Conservation (phyloP, 2,329 filamentous ascomycete species). For the Colletotrichum sp. region DNA sequence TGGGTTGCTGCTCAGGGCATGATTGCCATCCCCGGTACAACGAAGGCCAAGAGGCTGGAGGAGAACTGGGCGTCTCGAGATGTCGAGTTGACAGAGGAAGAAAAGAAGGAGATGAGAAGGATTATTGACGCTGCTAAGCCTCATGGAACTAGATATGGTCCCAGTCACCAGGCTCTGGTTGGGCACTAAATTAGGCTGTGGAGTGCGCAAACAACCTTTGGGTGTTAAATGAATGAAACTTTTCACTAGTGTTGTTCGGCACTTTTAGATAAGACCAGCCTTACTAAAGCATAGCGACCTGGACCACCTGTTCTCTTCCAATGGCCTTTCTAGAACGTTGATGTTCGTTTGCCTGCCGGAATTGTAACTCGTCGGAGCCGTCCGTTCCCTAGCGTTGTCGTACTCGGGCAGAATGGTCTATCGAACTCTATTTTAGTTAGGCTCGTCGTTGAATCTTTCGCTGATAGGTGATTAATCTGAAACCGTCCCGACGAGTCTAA, state of each 20-base stretch:
- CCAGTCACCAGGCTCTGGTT: constrained; percentile 9
- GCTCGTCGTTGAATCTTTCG: neutral
- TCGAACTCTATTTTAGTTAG: neutral
- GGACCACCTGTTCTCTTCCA: neutral
- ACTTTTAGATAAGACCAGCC: neutral
- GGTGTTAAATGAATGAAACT: neutral
- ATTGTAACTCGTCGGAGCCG: neutral
- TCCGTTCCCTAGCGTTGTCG: neutral
- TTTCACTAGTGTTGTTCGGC: neutral
- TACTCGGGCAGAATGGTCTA: neutral
- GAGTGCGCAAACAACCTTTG: neutral
- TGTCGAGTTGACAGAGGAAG: constrained; percentile 39
- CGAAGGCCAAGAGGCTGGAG: constrained; percentile 40
- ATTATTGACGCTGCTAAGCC: constrained; percentile 42
- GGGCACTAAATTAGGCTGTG: constrained; percentile 3
- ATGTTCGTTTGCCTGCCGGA: neutral
- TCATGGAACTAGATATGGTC: constrained; percentile 36
- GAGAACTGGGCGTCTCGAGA: constrained; percentile 43
- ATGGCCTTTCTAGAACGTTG: neutral
- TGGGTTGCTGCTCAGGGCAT: constrained; percentile 45
- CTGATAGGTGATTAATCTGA: neutral
- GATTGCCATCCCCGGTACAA: constrained; percentile 52
- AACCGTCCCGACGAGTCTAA: neutral
- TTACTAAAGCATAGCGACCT: neutral
- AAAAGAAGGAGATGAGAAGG: constrained; percentile 40